Percentiles rank a stretch among this genome's conserved stretches.
Evolutionary conservation across 148 eudicot species (phyloP).

Genomic region (Chenopodium berlandieri): DNA sequence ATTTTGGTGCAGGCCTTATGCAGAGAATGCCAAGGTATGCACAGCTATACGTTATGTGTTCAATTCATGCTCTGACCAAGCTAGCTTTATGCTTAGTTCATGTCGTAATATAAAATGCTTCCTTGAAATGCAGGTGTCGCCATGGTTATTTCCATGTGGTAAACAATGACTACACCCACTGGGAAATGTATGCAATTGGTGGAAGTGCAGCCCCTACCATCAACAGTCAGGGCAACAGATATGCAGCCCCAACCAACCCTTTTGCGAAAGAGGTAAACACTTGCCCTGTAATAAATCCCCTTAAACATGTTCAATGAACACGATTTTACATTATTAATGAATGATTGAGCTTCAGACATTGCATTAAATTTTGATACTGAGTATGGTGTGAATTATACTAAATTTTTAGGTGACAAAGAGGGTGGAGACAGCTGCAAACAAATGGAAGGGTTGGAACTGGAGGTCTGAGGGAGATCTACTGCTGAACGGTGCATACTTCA

Average conservation of each 20-base stretch:
- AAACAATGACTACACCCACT: conserved; percentile 95
- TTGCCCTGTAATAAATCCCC: not conserved
- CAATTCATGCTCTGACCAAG: not conserved
- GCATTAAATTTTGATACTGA: not conserved
- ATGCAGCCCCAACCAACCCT: conserved; percentile 69
- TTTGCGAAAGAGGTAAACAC: conserved; percentile 73
- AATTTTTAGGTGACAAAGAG: conserved; percentile 76
- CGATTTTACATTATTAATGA: not conserved
- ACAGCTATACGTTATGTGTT: not conserved
- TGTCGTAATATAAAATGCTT: not conserved
- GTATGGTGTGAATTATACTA: not conserved
- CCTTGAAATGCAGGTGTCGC: conserved; percentile 57
- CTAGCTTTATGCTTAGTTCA: not conserved
- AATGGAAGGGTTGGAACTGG: conserved; percentile 92
- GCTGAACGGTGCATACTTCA: conserved; percentile 90
- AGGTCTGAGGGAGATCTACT: conserved; percentile 87
- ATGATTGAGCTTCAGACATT: not conserved
- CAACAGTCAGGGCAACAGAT: conserved; percentile 95
- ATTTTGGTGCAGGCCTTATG: conserved; percentile 83
- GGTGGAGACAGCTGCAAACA: conserved; percentile 49
- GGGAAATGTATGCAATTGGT: conserved; percentile 98
- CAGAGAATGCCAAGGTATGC: conserved; percentile 96
- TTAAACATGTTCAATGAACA: not conserved
- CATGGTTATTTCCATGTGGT: conserved; percentile 96
- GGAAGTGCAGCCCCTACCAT: conserved; percentile 89